Conservation (phyloP, 1,284 basidiomycete genomes). For the Cutaneotrichosporon sp. region DNA sequence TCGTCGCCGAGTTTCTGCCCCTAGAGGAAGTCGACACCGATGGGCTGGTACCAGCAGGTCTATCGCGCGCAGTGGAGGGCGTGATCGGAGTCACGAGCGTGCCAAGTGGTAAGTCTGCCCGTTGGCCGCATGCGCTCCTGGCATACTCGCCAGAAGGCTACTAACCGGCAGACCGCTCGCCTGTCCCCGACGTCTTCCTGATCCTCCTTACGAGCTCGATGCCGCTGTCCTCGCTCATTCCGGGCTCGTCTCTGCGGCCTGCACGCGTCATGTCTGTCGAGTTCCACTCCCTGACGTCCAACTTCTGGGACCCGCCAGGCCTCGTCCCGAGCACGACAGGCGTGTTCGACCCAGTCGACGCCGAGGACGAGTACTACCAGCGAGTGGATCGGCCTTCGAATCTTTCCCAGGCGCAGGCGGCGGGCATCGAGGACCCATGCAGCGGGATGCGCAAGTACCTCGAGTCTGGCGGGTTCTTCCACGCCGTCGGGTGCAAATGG, state of each 20-base stretch:
- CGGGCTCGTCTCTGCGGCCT: constrained; percentile 39
- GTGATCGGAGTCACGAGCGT: constrained; percentile 62
- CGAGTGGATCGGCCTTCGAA: not conserved
- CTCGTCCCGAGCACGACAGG: constrained; percentile 11
- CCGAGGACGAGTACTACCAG: constrained; percentile 10
- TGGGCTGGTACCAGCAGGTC: constrained; percentile 58
- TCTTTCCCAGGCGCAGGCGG: constrained; percentile 39
- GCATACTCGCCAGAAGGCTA: no score
- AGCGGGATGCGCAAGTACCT: constrained; percentile 84
- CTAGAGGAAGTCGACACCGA: constrained; percentile 65
- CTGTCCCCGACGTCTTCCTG: constrained; percentile 47
- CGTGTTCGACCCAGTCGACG: constrained; percentile 16
- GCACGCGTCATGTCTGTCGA: constrained; percentile 49
- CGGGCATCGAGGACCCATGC: constrained; percentile 78
- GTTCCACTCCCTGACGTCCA: constrained; percentile 50
- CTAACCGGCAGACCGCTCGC: constrained; percentile 49
- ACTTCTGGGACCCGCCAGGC: constrained; percentile 48
- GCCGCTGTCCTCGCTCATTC: constrained; percentile 35
- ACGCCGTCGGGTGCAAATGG: constrained; percentile 73
- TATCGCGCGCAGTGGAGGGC: constrained; percentile 65
- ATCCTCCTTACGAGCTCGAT: constrained; percentile 38
- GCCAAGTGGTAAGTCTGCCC: constrained; percentile 42
- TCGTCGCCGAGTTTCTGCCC: constrained; percentile 73
- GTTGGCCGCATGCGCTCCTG: no score
- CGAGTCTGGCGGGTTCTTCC: constrained; percentile 89